A percentile compares a stretch with the other conserved stretches of the same genome.
These are phyloP conservation scores for Starmerella cellae DNA, from an alignment of 805 yeast species.

Conservation along the genomic window DNA sequence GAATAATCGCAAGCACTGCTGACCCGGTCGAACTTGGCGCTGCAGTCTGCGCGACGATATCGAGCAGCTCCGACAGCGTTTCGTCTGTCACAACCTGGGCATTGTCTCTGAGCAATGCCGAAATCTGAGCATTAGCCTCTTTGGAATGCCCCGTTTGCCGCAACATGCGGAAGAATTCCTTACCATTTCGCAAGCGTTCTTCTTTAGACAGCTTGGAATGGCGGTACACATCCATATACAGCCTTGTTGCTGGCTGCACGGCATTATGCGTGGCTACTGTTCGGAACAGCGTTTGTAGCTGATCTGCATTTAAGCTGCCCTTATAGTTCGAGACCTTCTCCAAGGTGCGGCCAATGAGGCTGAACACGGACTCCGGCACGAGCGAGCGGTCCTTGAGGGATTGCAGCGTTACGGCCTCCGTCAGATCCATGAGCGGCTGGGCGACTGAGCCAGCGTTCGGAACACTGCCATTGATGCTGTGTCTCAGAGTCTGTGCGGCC, in stretches of 20 bases:
- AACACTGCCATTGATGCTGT: neutral
- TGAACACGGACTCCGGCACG: slow-evolving; percentile 15
- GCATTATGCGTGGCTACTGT: slow-evolving; percentile 7
- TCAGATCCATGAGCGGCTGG: slow-evolving; percentile 9
- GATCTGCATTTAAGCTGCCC: slow-evolving; percentile 5
- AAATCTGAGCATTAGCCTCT: slow-evolving; percentile 19
- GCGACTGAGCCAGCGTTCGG: neutral
- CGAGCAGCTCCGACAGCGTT: slow-evolving; percentile 7
- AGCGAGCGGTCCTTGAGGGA: neutral
- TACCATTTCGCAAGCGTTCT: slow-evolving; percentile 18
- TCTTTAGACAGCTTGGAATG: slow-evolving; percentile 5
- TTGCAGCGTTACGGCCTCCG: slow-evolving; percentile 2
- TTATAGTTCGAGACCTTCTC: slow-evolving; percentile 4
- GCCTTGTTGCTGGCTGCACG: slow-evolving; percentile 16
- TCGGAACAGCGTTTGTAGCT: slow-evolving; percentile 15
- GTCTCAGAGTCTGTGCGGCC: slow-evolving; percentile 15
- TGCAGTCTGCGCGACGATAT: slow-evolving; percentile 2
- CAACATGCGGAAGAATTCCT: slow-evolving; percentile 18
- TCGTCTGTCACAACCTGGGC: slow-evolving; percentile 5
- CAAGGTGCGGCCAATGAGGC: slow-evolving; percentile 15
- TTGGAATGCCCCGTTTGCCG: slow-evolving; percentile 11
- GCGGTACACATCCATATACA: slow-evolving; percentile 20
- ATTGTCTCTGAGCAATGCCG: slow-evolving; percentile 13
- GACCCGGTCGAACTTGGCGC: neutral
- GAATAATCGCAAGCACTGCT: neutral